These are phyloP conservation scores for Flaveria sonorensis DNA, from an alignment of 129 eudicot genomes.

Conservation along the genomic window DNA sequence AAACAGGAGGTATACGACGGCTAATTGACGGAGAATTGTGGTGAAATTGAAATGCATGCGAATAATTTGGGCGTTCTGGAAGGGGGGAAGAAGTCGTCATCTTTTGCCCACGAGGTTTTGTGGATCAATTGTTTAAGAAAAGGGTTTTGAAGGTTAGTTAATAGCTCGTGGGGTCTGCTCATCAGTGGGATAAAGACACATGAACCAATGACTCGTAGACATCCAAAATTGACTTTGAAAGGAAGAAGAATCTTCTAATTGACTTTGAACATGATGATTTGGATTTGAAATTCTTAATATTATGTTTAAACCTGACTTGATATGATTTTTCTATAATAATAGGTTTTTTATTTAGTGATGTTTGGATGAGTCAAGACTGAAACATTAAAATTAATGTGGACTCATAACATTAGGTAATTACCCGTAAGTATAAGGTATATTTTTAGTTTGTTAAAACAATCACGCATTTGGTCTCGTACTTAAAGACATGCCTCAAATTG, in stretches of 20 bases:
- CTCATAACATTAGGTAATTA: too few species aligned
- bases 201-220: slow-evolving; percentile 26
- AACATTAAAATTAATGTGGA: too few species aligned
- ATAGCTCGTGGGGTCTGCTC: slow-evolving; percentile 23
- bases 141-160: slow-evolving; percentile 17
- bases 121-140: slow-evolving; percentile 3
- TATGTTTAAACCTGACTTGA: too few species aligned
- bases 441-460: too few species aligned
- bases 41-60: slow-evolving; percentile 20
- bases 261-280: too few species aligned
- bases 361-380: too few species aligned
- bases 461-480: too few species aligned
- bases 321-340: too few species aligned
- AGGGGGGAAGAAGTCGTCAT: slow-evolving; percentile 36
- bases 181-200: slow-evolving; percentile 27
- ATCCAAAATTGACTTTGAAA: slow-evolving; percentile 27
- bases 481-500: too few species aligned
- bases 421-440: too few species aligned
- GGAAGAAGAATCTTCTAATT: slow-evolving; percentile 8
- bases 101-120: slow-evolving; percentile 13
- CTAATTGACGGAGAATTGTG: slow-evolving; percentile 6
- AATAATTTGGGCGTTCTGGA: slow-evolving; percentile 20
- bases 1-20: slow-evolving; percentile 25
- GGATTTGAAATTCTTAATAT: too few species aligned
- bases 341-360: too few species aligned